A percentile compares a stretch with the other conserved stretches of the same genome.
Evolutionary conservation across 2,329 filamentous ascomycete genomes (phyloP).

Genomic region (Stagonosporopsis rhizophila): DNA sequence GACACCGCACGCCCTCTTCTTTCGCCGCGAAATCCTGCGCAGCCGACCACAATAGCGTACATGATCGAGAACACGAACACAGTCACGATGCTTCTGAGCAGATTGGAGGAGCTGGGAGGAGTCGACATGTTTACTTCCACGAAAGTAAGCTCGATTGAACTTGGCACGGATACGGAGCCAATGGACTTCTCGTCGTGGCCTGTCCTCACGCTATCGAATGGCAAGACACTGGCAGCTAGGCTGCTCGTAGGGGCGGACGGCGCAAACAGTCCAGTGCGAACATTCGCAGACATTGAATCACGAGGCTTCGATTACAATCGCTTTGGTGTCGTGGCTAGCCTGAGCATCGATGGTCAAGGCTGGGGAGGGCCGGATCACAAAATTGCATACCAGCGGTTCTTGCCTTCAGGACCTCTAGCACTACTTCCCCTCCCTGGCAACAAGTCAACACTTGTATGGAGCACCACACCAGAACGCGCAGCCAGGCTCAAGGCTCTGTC

Average conservation of each 20-base stretch:
- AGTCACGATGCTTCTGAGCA: constrained; percentile 75
- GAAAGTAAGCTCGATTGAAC: constrained; percentile 78
- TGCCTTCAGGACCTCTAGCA: constrained; percentile 90
- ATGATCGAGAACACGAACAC: constrained; percentile 97
- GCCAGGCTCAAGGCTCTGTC: constrained; percentile 78
- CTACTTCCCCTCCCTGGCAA: constrained; percentile 88
- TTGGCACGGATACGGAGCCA: constrained; percentile 71
- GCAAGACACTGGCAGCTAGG: constrained; percentile 74
- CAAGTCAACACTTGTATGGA: constrained; percentile 90
- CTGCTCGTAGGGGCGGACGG: constrained; percentile 93
- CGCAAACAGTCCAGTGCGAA: constrained; percentile 89
- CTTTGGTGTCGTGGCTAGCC: constrained; percentile 88
- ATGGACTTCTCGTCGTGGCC: constrained; percentile 88
- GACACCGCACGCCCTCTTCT: constrained; percentile 51
- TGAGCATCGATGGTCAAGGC: constrained; percentile 68
- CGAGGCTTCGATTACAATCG: constrained; percentile 93
- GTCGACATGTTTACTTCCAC: constrained; percentile 77
- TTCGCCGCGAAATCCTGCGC: constrained; percentile 50
- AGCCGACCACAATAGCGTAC: constrained; percentile 76
- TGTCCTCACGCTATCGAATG: constrained; percentile 74
- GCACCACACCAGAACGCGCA: constrained; percentile 82
- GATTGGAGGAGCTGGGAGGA: constrained; percentile 71
- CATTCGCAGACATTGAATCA: constrained; percentile 84
- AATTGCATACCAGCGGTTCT: constrained; percentile 92
- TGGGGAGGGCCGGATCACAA: constrained; percentile 58